phyloP scores from a whole-genome alignment of 1,284 basidiomycete species.

The Marasmius tenuissimus region DNA sequence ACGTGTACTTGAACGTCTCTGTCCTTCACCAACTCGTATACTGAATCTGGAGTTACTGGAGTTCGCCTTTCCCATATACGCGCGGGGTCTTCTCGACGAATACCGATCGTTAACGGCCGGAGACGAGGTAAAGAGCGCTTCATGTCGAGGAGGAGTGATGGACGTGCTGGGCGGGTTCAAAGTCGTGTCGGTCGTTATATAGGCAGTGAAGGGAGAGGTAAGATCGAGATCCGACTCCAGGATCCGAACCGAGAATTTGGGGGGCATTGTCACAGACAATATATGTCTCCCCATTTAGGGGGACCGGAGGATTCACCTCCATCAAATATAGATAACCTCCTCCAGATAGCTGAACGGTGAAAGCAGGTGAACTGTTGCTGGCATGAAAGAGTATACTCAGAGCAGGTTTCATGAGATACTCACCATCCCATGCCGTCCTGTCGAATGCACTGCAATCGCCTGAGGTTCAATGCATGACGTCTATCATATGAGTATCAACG shows the following conservation, averaged over 20 bases:
- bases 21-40: conserved; percentile 55
- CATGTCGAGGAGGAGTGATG: neutral
- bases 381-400: no score
- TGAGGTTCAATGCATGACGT: no score
- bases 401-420: no score
- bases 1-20: conserved; percentile 69
- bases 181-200: neutral
- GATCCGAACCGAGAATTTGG: neutral
- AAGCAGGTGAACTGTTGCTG: no score
- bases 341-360: no score
- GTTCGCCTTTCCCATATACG: conserved; percentile 88
- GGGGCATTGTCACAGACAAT: neutral
- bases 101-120: conserved; percentile 44
- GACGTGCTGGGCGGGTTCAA: neutral
- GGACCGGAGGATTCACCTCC: neutral
- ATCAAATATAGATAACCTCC: no score
- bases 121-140: conserved; percentile 3
- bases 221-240: conserved; percentile 1
- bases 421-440: no score
- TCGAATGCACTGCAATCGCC: no score
- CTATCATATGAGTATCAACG: no score
- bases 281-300: neutral
- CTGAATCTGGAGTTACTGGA: conserved; percentile 77
- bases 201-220: neutral
- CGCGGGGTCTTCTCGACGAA: conserved; percentile 76